Percentiles rank a stretch among this genome's conserved stretches.
Conservation (phyloP, 2,329 filamentous ascomycete species). For the Arthrobotrys musiformis region DNA sequence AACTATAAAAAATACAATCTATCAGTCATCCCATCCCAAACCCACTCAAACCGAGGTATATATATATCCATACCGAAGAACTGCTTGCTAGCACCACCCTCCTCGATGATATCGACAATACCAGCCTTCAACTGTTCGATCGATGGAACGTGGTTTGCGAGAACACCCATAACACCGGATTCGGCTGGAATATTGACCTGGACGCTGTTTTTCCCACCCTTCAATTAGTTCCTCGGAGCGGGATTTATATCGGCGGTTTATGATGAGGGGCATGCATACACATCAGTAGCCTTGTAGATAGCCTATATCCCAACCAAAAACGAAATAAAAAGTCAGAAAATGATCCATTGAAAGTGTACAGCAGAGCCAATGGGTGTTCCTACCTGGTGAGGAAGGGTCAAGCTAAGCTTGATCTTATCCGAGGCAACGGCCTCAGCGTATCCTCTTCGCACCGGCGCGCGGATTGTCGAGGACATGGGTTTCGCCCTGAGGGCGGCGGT, state of each 20-base stretch:
- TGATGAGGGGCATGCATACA: conserved; percentile 71
- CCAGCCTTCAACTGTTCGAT: conserved; percentile 99
- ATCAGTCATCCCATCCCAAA: conserved; percentile 1
- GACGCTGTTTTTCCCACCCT: conserved; percentile 70
- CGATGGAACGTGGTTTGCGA: conserved; percentile 97
- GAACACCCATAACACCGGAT: conserved; percentile 98
- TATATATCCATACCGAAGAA: conserved; percentile 84
- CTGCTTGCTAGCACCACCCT: conserved; percentile 84
- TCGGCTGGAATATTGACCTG: conserved; percentile 99
- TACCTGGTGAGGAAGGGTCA: conserved; percentile 99
- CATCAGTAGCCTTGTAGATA: conserved; percentile 77
- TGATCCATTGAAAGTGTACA: not conserved
- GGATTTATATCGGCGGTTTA: conserved; percentile 21
- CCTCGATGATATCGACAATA: conserved; percentile 93
- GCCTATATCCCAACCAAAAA: no score
- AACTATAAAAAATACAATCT: conserved; percentile 68
- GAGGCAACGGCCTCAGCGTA: conserved; percentile 83
- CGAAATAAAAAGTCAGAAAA: not conserved
- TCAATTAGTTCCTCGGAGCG: conserved; percentile 60
- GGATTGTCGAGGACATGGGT: conserved; percentile 76
- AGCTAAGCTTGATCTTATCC: conserved; percentile 98
- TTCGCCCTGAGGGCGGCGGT: conserved; percentile 79
- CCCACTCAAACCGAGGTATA: conserved; percentile 61
- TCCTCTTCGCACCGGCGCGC: conserved; percentile 82
- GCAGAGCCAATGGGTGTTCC: conserved; percentile 62